Base-by-base conservation (phyloP, 768 basidiomycete genomes). In the Asterophora lycoperdoides region DNA sequence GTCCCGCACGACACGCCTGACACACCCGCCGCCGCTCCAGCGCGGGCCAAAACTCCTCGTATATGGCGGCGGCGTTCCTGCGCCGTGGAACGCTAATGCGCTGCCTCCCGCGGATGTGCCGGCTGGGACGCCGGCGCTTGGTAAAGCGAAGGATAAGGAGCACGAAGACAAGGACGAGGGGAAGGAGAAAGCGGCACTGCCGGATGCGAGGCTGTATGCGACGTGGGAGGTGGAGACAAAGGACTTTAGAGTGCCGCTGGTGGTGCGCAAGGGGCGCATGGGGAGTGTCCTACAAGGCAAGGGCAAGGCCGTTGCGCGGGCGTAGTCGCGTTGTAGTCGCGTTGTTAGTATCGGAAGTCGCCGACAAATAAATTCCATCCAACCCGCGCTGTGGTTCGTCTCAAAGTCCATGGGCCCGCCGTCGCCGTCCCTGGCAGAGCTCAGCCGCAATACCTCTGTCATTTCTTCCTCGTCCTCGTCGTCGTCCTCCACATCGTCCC, bases 361-460 rank as follows among this genome's bases (percentile, higher is more conserved):
- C 30, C 17, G 42, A 33, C 11, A 43, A 19, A 43, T 30, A 43
- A 43, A 18, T 18, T 30, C 17, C 7, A 18, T 32, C n/a, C n/a
- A n/a, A n/a, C n/a, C n/a, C n/a, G n/a, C n/a, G n/a, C n/a, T n/a
- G n/a, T n/a, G n/a, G 29, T 30, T 18, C 5, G n/a, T 20, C 4
- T 26, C 36, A 34, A 6, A 23, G 5, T 29, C 29, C 30, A 32
- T 32, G 30, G 30, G 23, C 23, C 17, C 38, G 11, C 46, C 32
- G 29, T 47, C 46, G n/a, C 43, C 43, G 14, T 53, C 52, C 41
- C 41, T 88, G 48, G 80, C 83, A 41, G 80, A 83, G 62, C 75
- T 88, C 43, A 84, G 81, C 69, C 78, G 86, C 63, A 86, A 86
- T 70, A 75, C 86, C 1, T 86, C 86, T 10, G 86, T 85, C 61